Base-by-base conservation (phyloP, 371 early-diverging fungal genomes). In the Thermomucor indicae-seudaticae region DNA sequence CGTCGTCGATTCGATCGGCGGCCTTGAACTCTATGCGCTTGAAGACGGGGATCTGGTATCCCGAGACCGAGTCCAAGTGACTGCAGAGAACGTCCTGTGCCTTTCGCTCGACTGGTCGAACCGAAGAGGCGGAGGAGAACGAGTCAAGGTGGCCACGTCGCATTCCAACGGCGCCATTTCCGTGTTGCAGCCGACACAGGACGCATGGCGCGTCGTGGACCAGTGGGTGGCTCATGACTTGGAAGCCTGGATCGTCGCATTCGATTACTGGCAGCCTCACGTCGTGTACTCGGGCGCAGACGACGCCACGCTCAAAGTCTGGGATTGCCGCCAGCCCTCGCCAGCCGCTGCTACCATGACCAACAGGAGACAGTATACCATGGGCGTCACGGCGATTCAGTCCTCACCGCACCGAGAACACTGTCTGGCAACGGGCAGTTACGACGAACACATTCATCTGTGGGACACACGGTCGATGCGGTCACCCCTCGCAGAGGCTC, bases 21-120 rank as follows among this genome's bases (percentile, higher is more conserved):
- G 77, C 12, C 62, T 84, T 14, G 57, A 57, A 16, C 43, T 82
- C 16, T 83, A 78, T 50, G 66, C 71, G 10, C 51, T 77, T 46
- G 55, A 61, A n/a, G 44, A 54, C 0, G 65, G 62, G 48, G n/a
- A 56, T 39, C 23, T 77, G 57, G 53, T 73, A 66, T 49, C 34
- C 19, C 28, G 64, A 37, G 43, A 70, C 51, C 42, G 63, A 43
- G 12, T 60, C 19, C 68, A 69, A 52, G 65, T 65, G n/a, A 64
- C 65, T 4, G 62, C 65, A 17, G 72, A 78, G 23, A 70, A 65
- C 19, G 65, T 76, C 3, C 72, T 96, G 29, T 90, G 86, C 42
- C 76, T 94, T 17, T 94, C 96, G 0, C 53, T 95, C n/a, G 96
- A 96, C 56, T 95, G 95, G 94, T 82, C 90, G 0, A 85, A 83